Base-by-base conservation (phyloP, 352 stramenopile species). In the Phytopythium oedochilum region DNA sequence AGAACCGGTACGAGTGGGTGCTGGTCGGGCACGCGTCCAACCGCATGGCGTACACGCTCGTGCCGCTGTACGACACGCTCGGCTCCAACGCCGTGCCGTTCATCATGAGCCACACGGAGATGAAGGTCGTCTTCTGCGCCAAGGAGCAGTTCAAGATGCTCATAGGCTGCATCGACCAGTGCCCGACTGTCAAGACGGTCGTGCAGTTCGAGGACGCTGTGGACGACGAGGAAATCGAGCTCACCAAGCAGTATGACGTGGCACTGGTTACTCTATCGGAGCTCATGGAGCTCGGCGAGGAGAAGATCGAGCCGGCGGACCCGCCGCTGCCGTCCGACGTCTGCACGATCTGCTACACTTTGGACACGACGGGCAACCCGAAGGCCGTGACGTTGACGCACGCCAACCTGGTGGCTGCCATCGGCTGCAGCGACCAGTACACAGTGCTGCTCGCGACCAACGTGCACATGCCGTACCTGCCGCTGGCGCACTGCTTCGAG, bases 401-500 rank as follows among this genome's bases (percentile, higher is more conserved):
- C 44, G 61, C 50, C 10, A 83, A 81, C 39, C 63, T 75, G 43
- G 61, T 75, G 36, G 65, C 60, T 5, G 63, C 56, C 23, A 64
- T 70, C 26, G 50, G 68, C 47, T 65, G 61, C 44, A 64, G 58
- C 2, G 57, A 61, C 26, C 47, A 69, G 50, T 61, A 67, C 64
- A n/a, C n/a, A n/a, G 64, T 60, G 25, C 60, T 54, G 1, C 26
- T 71, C 40, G 42, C 57, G 46, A 46, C 60, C 9, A 63, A 76
- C 22, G 62, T 78, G 28, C 69, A 98, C 63, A 64, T 98, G n/a
- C 96, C 85, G 4, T 98, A 98, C 70, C 74, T 98, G 36, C 95
- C 95, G 4, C 66, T 98, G 15, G 89, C 92, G 5, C 96, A 98
- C n/a, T n/a, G n/a, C n/a, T n/a, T n/a, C n/a, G n/a, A n/a, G n/a